Percentiles rank a stretch among this genome's conserved stretches.
phyloP scores from a whole-genome alignment of 2,329 filamentous ascomycete genomes.

The Exophiala oligosperma region DNA sequence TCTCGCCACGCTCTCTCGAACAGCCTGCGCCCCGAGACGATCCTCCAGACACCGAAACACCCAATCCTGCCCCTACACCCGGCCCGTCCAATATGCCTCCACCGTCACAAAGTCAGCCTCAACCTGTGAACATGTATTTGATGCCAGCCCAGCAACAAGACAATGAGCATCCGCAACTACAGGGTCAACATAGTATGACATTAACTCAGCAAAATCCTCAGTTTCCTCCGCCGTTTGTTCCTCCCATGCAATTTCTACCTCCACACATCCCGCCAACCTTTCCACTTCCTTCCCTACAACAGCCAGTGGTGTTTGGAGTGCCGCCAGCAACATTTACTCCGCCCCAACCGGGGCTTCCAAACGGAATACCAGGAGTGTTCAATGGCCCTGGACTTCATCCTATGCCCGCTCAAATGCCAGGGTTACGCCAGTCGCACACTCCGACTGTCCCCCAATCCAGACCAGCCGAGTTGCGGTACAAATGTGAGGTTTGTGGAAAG shows the following conservation, averaged over 20 bases:
- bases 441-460: background rate
- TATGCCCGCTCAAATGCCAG: too few species aligned
- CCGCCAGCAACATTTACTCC: constrained; percentile 4
- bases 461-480: constrained; percentile 23
- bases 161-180: constrained; percentile 2
- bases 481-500: constrained; percentile 29
- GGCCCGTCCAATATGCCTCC: constrained; percentile 14
- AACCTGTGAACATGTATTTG: constrained; percentile 17
- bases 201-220: background rate
- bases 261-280: background rate
- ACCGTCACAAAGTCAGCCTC: constrained; percentile 18
- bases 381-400: too few species aligned
- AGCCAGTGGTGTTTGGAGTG: constrained; percentile 1
- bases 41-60: constrained; percentile 1
- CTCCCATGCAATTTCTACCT: constrained; percentile 6
- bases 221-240: constrained; percentile 11
- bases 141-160: constrained; percentile 11
- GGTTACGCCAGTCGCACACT: too few species aligned
- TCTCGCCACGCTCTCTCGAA: background rate
- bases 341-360: background rate
- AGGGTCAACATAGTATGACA: constrained; percentile 1
- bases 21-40: constrained; percentile 12
- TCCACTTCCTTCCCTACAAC: background rate
- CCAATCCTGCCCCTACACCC: background rate
- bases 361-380: background rate